phyloP scores from a whole-genome alignment of 805 yeast genomes.

The Candida andamanensis region DNA sequence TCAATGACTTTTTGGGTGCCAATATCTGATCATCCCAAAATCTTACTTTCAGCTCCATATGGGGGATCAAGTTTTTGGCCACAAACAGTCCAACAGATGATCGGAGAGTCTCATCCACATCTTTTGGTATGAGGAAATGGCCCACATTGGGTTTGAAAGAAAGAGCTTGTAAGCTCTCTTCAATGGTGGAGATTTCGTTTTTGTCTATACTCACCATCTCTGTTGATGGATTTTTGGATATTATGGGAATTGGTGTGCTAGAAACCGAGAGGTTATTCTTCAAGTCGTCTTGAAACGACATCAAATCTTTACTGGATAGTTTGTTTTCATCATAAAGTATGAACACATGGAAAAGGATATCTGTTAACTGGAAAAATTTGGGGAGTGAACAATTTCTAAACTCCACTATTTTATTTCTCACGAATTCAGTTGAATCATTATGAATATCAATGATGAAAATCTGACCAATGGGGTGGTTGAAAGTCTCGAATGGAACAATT shows the following conservation, averaged over 20 bases:
- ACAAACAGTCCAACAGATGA: slow-evolving; percentile 44
- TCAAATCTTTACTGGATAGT: slow-evolving; percentile 32
- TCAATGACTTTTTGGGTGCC: slow-evolving; percentile 68
- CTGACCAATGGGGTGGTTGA: slow-evolving; percentile 81
- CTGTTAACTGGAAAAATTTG: slow-evolving; percentile 61
- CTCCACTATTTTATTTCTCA: slow-evolving; percentile 51
- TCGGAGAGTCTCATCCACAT: slow-evolving; percentile 37
- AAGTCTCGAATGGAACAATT: slow-evolving; percentile 74
- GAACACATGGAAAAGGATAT: slow-evolving; percentile 44
- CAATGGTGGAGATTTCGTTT: slow-evolving; percentile 39
- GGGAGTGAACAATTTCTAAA: slow-evolving; percentile 51
- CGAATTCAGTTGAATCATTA: slow-evolving; percentile 46
- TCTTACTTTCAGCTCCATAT: slow-evolving; percentile 77
- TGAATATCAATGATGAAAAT: slow-evolving; percentile 57
- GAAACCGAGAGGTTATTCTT: slow-evolving; percentile 20
- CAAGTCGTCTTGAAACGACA: slow-evolving; percentile 22
- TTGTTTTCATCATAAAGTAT: slow-evolving; percentile 23
- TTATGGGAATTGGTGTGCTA: slow-evolving; percentile 20
- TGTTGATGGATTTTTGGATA: slow-evolving; percentile 1
- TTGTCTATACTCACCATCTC: slow-evolving; percentile 7
- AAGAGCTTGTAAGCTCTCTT: slow-evolving; percentile 43
- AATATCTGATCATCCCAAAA: slow-evolving; percentile 82
- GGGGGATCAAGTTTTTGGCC: slow-evolving; percentile 58
- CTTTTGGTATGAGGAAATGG: slow-evolving; percentile 23
- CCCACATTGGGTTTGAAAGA: slow-evolving; percentile 15